Percentiles rank a stretch among this genome's conserved stretches.
phyloP scores from a whole-genome alignment of 208 protist genomes.

The Sergeia podlipaevii region DNA sequence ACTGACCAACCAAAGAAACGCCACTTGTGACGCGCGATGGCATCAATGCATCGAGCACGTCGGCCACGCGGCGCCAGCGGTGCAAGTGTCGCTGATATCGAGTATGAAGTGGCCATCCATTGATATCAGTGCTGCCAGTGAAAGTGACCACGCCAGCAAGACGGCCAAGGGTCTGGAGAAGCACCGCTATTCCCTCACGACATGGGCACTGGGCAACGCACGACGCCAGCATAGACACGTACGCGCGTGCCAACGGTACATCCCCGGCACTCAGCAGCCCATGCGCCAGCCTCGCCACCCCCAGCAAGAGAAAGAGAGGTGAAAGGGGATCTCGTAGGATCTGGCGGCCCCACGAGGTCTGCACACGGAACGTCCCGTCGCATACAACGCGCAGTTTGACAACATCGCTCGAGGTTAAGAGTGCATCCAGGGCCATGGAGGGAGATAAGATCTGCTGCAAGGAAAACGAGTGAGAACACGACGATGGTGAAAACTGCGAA shows the following conservation, averaged over 20 bases:
- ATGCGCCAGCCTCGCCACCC: slow-evolving; percentile 18
- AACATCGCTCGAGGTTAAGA: slow-evolving; percentile 11
- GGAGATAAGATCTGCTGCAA: too few species aligned
- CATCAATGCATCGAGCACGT: too few species aligned
- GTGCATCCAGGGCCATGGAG: slow-evolving; percentile 15
- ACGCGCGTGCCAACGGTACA: slow-evolving; percentile 43
- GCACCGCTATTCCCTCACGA: slow-evolving; percentile 13
- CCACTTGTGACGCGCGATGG: too few species aligned
- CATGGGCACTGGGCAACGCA: slow-evolving; percentile 36
- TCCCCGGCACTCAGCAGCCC: slow-evolving; percentile 36
- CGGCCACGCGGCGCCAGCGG: not conserved
- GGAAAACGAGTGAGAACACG: too few species aligned
- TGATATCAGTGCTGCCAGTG: not conserved
- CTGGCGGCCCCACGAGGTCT: slow-evolving; percentile 9
- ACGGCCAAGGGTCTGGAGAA: slow-evolving; percentile 30
- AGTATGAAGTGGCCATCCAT: too few species aligned
- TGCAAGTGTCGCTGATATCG: not conserved
- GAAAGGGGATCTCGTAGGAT: slow-evolving; percentile 43
- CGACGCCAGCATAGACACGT: slow-evolving; percentile 29
- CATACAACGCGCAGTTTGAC: slow-evolving; percentile 27
- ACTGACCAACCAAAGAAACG: too few species aligned
- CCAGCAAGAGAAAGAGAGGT: slow-evolving; percentile 22
- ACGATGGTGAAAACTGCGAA: too few species aligned
- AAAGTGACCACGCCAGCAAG: slow-evolving; percentile 17
- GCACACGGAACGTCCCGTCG: slow-evolving; percentile 24